A percentile compares a stretch with the other conserved stretches of the same genome.
These are phyloP conservation scores for Leishmania braziliensis DNA, from an alignment of 208 protist genomes.

Conservation along the genomic window DNA sequence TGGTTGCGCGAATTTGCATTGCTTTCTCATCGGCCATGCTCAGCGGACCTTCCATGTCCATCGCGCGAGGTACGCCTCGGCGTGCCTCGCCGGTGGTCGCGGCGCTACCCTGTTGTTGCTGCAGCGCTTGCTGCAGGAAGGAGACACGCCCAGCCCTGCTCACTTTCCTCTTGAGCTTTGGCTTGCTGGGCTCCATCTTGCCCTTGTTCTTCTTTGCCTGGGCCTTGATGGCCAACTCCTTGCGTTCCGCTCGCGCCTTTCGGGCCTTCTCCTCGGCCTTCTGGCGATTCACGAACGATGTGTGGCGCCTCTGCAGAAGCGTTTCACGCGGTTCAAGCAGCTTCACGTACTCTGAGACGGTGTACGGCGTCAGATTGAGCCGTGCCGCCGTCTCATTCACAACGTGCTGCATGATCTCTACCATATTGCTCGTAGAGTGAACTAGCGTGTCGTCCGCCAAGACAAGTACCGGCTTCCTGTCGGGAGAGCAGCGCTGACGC, in stretches of 20 bases:
- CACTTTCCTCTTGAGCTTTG: constrained; percentile 30
- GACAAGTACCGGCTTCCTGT: constrained; percentile 58
- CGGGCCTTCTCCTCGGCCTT: constrained; percentile 53
- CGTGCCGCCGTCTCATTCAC: constrained; percentile 5
- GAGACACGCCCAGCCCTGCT: neutral
- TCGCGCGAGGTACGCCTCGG: constrained; percentile 16
- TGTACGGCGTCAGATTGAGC: constrained; percentile 14
- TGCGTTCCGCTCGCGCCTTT: constrained; percentile 55
- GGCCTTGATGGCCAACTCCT: constrained; percentile 55
- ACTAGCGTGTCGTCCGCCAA: constrained; percentile 45
- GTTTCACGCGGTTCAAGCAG: constrained; percentile 21
- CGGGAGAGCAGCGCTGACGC: constrained; percentile 21
- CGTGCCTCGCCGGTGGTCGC: neutral
- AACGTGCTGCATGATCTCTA: constrained; percentile 16
- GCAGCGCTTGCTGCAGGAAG: constrained; percentile 12
- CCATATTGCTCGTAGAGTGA: neutral
- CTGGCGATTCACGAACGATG: constrained; percentile 24
- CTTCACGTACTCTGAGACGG: constrained; percentile 12
- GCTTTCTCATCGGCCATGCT: constrained; percentile 38
- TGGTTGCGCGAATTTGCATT: constrained; percentile 37
- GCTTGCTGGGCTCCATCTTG: constrained; percentile 39
- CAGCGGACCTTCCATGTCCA: constrained; percentile 16
- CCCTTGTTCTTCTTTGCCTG: constrained; percentile 52
- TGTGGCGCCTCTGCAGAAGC: constrained; percentile 36
- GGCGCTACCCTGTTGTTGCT: constrained; percentile 10